Evolutionary conservation across 345 rosid genomes (phyloP), one percentile per base, ranked within the genome.

Genomic region (Adansonia digitata): DNA sequence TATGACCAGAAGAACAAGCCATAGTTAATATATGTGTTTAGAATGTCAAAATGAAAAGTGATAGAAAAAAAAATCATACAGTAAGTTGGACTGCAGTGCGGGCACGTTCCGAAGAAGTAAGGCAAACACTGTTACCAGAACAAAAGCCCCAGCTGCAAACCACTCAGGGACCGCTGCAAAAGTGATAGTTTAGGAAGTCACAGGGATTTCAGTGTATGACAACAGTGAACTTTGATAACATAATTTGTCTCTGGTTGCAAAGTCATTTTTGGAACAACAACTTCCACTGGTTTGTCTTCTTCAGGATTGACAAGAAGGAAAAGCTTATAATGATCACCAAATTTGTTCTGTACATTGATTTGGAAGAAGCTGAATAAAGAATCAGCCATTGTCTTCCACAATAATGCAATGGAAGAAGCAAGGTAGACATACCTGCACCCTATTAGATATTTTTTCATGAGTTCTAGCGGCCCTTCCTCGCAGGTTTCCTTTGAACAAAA

Each of bases 141-240:
- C 98, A 83, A 94, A 94, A 55, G 98, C 85, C 27, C 91, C 95
- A 66, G 98, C 97, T 71, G 98, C 98, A 83, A 94, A 88, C 97
- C 98, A 94, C 82, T 92, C 96, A 12, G 98, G 98, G 34, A 92
- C 94, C 37, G 93, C 98, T 94, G 90, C 83, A 84, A 51, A 77
- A 81, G 57, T 17, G 66, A 69, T 35, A 59, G 1, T 40, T 56
- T 22, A 59, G n/a, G n/a, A n/a, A 48, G 53, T 66, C 69, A 61
- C 18, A 73, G 26, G 29, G 31, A 55, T 49, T 66, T 72, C 37
- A 11, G 43, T 15, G 2, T 53, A 62, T 34, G 75, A 73, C 55
- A 73, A 57, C 49, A 12, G 55, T 24, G 40, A 75, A 72, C 65
- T 35, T 55, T 48, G 24, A 37, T n/a, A 74, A n/a, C 18, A 67